Evolutionary conservation across 495 filamentous ascomycete genomes (phyloP).

Genomic region (Penicillium arizonense): DNA sequence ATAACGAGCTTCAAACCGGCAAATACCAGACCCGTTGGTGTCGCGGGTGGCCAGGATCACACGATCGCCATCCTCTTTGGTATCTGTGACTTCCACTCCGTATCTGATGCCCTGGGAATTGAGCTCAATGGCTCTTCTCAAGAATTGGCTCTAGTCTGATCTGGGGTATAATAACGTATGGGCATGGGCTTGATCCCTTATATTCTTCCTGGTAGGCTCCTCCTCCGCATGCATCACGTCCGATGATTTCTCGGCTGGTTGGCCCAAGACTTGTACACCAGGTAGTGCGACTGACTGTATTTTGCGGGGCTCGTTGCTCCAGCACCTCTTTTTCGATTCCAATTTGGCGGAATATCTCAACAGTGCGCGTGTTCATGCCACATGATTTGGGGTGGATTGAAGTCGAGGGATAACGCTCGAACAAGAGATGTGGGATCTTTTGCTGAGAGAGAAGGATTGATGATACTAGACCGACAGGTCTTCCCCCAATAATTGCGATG

Average conservation of each 20-base stretch:
- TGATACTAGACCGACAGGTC: slow-evolving; percentile 22
- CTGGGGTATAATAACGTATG: slow-evolving; percentile 13
- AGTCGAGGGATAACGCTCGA: slow-evolving; percentile 21
- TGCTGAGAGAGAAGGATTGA: slow-evolving; percentile 24
- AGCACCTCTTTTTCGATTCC: slow-evolving; percentile 9
- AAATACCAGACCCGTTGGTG: background rate
- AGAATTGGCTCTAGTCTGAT: slow-evolving; percentile 21
- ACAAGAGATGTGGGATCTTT: slow-evolving; percentile 14
- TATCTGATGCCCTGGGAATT: slow-evolving; percentile 15
- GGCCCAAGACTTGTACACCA: slow-evolving; percentile 13
- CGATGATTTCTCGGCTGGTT: slow-evolving; percentile 9
- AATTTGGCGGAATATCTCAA: slow-evolving; percentile 24
- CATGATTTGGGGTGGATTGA: slow-evolving; percentile 28
- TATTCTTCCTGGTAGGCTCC: slow-evolving; percentile 12
- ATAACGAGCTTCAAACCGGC: slow-evolving; percentile 6
- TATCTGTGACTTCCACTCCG: slow-evolving; percentile 3
- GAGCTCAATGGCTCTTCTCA: slow-evolving; percentile 8
- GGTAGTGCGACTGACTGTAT: slow-evolving; percentile 12
- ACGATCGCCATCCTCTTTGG: slow-evolving; percentile 2
- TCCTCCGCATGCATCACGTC: slow-evolving; percentile 19
- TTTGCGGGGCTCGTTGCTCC: slow-evolving; percentile 8
- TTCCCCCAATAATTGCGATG: slow-evolving; percentile 21
- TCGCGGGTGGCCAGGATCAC: slow-evolving; percentile 1
- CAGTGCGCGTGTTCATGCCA: slow-evolving; percentile 23
- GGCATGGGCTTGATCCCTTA: slow-evolving; percentile 9